Conservation (phyloP, 2,329 filamentous ascomycete species). For the Fusarium nisikadoi region DNA sequence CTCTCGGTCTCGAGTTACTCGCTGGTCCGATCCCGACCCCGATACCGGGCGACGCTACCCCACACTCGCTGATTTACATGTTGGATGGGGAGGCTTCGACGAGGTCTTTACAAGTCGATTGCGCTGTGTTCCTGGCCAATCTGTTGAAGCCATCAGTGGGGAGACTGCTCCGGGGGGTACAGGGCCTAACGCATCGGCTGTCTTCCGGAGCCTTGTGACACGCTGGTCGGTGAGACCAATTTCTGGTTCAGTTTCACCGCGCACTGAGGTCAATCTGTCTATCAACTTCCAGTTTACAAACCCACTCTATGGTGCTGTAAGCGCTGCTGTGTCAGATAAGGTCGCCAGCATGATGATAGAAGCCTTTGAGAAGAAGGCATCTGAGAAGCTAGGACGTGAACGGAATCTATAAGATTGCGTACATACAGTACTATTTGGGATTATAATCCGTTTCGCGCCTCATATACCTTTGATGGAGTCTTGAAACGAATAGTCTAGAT, state of each 20-base stretch:
- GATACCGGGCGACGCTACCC: slow-evolving; percentile 69
- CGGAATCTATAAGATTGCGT: slow-evolving; percentile 22
- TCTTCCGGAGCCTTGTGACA: slow-evolving; percentile 77
- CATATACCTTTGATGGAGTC: neutral
- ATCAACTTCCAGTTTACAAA: slow-evolving; percentile 89
- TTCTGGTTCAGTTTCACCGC: slow-evolving; percentile 35
- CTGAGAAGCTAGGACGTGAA: slow-evolving; percentile 51
- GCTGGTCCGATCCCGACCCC: slow-evolving; percentile 69
- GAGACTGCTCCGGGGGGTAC: slow-evolving; percentile 59
- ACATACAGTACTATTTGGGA: neutral
- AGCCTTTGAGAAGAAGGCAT: slow-evolving; percentile 87
- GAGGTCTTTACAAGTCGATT: slow-evolving; percentile 86
- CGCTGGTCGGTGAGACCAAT: slow-evolving; percentile 72
- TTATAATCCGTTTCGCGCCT: neutral
- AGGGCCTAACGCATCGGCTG: slow-evolving; percentile 52
- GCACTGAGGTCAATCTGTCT: slow-evolving; percentile 77
- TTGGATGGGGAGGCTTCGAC: slow-evolving; percentile 85
- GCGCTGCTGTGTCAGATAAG: slow-evolving; percentile 82
- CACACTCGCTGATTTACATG: slow-evolving; percentile 78
- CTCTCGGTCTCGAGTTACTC: slow-evolving; percentile 78
- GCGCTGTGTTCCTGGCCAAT: slow-evolving; percentile 76
- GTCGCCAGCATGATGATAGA: slow-evolving; percentile 90
- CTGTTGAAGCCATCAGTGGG: slow-evolving; percentile 83
- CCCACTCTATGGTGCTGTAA: slow-evolving; percentile 86
- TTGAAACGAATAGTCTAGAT: neutral